A percentile compares a stretch with the other conserved stretches of the same genome.
These are phyloP conservation scores for Amanita subjunquillea DNA, from an alignment of 768 basidiomycete genomes.

Conservation along the genomic window DNA sequence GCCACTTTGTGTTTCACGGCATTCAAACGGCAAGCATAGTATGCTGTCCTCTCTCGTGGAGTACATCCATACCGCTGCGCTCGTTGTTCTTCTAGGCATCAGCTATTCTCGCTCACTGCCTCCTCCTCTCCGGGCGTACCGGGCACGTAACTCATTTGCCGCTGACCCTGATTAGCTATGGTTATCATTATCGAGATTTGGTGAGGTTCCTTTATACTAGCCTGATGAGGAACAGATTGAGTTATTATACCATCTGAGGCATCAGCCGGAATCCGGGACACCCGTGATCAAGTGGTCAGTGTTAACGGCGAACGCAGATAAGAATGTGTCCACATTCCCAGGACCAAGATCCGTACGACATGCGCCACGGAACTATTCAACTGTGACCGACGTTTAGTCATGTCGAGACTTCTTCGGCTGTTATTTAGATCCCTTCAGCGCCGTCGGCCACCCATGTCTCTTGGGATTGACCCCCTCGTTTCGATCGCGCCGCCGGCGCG, in stretches of 20 bases:
- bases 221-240: not conserved
- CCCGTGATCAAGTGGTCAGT: not conserved
- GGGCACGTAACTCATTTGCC: not conserved
- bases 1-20: not conserved
- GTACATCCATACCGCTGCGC: not conserved
- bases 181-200: not conserved
- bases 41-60: not conserved
- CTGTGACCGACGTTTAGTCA: too few relatives aligned
- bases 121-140: not conserved
- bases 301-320: too few relatives aligned
- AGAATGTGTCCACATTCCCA: too few relatives aligned
- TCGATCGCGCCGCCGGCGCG: not conserved
- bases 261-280: not conserved
- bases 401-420: too few relatives aligned
- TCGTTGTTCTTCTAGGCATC: not conserved
- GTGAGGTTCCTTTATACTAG: not conserved
- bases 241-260: not conserved
- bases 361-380: too few relatives aligned
- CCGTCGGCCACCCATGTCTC: not conserved
- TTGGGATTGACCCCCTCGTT: not conserved
- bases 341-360: too few relatives aligned
- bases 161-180: not conserved
- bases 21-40: not conserved
- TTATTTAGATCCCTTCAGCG: not conserved
- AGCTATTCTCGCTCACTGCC: not conserved